Base-by-base conservation (phyloP, 1,284 basidiomycete species). In the Cutaneotrichosporon cutaneum region DNA sequence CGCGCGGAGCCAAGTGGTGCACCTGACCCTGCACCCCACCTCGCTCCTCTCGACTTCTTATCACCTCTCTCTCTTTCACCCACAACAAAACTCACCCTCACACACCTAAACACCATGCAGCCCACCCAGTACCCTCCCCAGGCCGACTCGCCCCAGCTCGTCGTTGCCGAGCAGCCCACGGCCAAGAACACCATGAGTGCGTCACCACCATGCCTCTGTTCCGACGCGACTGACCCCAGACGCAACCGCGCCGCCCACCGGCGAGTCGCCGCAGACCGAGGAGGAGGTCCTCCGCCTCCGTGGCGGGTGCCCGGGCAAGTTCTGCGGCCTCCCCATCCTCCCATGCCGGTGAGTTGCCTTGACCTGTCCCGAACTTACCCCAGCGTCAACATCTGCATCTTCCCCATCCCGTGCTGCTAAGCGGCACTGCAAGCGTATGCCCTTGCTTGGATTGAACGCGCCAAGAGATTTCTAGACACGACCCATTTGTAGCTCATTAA, bases 261-360 rank as follows among this genome's bases (percentile, higher is more conserved):
- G 65, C 6, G 60, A 63, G 53, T 60, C 61, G 16, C 57, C 62
- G 11, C 64, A 63, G 50, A 54, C 70, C 42, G 56, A 64, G 30
- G 60, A 68, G 33, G 60, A 68, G 16, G 39, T 42, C 27, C 59
- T 75, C 56, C 66, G 77, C 39, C 68, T 78, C 45, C 69, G 77
- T 50, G 77, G 77, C 52, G 77, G 77, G 2, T 78, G 75, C 68
- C 77, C 76, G n/a, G 75, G 74, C 36, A 66, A 69, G 33, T 64
- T 77, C 63, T 78, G 76, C 53, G 75, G 75, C 54, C 68, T 77
- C 22, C 75, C 76, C n/a, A 78, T 78, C 45, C 67, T 78, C 4
- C 76, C 76, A 26, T 78, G 76, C 67, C 68, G 64, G 72, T 75
- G 58, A 68, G 73, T 66, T 30, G 32, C 51, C 16, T n/a, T n/a